phyloP scores from a whole-genome alignment of 352 stramenopile genomes.

The Elongisporangium undulatum region DNA sequence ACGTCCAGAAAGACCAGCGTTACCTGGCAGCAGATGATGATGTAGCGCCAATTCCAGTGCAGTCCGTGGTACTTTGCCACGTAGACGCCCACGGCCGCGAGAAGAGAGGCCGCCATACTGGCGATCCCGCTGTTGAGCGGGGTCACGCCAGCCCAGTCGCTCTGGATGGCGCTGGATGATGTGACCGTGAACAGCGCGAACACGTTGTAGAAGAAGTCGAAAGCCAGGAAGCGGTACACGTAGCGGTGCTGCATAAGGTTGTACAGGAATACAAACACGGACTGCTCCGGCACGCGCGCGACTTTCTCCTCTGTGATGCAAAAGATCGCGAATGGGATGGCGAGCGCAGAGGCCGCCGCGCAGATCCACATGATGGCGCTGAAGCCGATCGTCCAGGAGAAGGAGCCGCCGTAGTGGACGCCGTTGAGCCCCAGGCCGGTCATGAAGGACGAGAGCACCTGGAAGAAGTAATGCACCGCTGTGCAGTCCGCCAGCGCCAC shows the following conservation, averaged over 20 bases:
- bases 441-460: constrained; percentile 32
- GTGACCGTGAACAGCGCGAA: constrained; percentile 37
- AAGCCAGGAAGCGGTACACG: constrained; percentile 30
- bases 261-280: constrained; percentile 19
- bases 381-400: constrained; percentile 51
- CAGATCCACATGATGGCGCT: constrained; percentile 47
- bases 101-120: constrained; percentile 15
- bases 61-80: constrained; percentile 33
- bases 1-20: constrained; percentile 23
- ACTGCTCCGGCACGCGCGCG: constrained; percentile 7
- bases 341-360: constrained; percentile 19
- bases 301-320: constrained; percentile 34
- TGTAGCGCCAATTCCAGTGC: constrained; percentile 28
- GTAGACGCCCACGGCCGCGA: constrained; percentile 33
- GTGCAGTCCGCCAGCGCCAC: constrained; percentile 27
- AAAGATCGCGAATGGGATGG: constrained; percentile 26
- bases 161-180: constrained; percentile 30
- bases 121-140: constrained; percentile 45
- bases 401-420: constrained; percentile 38
- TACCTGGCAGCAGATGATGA: constrained; percentile 15
- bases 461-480: constrained; percentile 26
- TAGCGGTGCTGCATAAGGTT: constrained; percentile 26
- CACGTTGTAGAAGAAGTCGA: constrained; percentile 28
- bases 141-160: constrained; percentile 35
- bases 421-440: constrained; percentile 40